phyloP scores from a whole-genome alignment of 2,329 filamentous ascomycete species.

The Chrysoporthe austroafricana region DNA sequence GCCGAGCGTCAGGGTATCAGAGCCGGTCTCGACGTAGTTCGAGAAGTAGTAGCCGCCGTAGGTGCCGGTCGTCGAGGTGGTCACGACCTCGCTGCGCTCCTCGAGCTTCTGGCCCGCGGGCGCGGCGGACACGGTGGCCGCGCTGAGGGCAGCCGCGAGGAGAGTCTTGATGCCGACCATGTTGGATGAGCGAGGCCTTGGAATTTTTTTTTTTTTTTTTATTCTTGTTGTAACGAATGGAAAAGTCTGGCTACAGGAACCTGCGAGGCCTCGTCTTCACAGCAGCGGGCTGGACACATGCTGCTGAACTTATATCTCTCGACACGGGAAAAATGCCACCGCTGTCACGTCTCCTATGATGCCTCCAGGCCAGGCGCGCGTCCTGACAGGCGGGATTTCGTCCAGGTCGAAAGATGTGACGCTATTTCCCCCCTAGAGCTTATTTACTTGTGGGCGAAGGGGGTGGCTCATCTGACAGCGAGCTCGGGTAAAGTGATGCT shows the following conservation, averaged over 20 bases:
- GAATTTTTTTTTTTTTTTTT: neutral
- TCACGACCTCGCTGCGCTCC: constrained; percentile 10
- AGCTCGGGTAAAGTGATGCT: neutral
- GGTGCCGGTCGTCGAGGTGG: constrained; percentile 4
- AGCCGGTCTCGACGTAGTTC: constrained; percentile 18
- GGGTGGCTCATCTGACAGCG: neutral
- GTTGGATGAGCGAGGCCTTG: neutral
- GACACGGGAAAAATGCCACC: neutral
- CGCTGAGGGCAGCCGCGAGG: constrained; percentile 10
- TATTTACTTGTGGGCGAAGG: neutral
- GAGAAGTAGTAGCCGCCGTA: constrained; percentile 16
- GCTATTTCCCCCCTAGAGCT: neutral
- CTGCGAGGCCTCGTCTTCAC: neutral
- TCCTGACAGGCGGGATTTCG: neutral
- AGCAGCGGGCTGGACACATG: neutral
- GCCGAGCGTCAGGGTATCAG: constrained; percentile 12
- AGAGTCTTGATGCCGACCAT: constrained; percentile 15
- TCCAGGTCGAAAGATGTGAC: neutral
- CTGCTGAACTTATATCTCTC: neutral
- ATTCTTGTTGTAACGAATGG: neutral
- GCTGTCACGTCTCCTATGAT: neutral
- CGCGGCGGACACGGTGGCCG: neutral
- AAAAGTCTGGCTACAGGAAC: neutral
- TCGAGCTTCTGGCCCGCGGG: constrained; percentile 18
- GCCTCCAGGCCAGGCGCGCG: neutral